Conservation (phyloP, 352 stramenopile species). For the Peronospora destructor region DNA sequence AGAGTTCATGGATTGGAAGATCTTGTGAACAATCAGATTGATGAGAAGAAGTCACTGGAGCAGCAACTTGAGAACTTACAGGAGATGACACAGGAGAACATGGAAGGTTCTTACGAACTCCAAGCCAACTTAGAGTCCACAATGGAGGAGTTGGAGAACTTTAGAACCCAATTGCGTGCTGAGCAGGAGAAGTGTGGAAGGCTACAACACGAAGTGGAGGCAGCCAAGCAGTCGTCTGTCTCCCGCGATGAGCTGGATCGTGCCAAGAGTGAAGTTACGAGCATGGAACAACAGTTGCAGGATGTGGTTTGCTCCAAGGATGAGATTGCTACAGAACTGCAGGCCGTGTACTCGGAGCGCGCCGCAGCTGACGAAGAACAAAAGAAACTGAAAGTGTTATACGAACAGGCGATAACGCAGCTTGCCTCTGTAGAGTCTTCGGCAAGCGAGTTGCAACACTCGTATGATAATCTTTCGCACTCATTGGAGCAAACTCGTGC, state of each 20-base stretch:
- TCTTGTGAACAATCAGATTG: constrained; percentile 20
- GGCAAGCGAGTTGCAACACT: constrained; percentile 34
- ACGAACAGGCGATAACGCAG: constrained; percentile 22
- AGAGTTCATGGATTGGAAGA: constrained; percentile 27
- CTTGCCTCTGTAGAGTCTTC: constrained; percentile 26
- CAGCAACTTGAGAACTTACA: constrained; percentile 62
- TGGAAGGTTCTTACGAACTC: constrained; percentile 46
- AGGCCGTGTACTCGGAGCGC: constrained; percentile 23
- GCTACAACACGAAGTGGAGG: constrained; percentile 21
- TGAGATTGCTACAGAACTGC: constrained; percentile 21
- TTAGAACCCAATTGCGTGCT: constrained; percentile 20
- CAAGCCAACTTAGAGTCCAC: constrained; percentile 54
- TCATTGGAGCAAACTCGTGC: constrained; percentile 39
- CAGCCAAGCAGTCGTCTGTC: constrained; percentile 23
- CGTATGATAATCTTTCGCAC: constrained; percentile 44
- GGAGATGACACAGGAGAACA: constrained; percentile 49
- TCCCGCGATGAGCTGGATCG: constrained; percentile 30
- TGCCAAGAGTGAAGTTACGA: constrained; percentile 30
- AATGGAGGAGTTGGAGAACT: constrained; percentile 36
- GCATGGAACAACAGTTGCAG: constrained; percentile 32
- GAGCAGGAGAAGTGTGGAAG: constrained; percentile 25
- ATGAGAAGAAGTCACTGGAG: constrained; percentile 39
- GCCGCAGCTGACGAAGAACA: constrained; percentile 28
- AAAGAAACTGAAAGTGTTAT: constrained; percentile 22
- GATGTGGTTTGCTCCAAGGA: constrained; percentile 25